Evolutionary conservation across 257 asterid species (phyloP).

Genomic region (Jacaranda mimosifolia): DNA sequence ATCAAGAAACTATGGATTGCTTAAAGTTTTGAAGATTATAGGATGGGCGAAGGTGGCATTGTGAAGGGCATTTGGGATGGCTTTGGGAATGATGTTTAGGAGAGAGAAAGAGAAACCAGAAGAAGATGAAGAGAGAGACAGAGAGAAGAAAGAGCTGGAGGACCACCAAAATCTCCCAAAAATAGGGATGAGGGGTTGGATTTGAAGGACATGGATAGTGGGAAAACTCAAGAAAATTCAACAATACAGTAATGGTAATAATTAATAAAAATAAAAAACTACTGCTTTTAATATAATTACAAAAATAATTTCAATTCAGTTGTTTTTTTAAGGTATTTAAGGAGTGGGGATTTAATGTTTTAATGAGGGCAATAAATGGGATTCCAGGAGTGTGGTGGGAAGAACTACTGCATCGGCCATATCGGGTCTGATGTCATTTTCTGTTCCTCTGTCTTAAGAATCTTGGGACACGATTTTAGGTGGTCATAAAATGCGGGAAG

Average conservation of each 20-base stretch:
- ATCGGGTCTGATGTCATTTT: slow-evolving; percentile 25
- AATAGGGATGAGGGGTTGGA: slow-evolving; percentile 39
- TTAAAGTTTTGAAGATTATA: slow-evolving; percentile 10
- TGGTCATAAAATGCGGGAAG: background rate
- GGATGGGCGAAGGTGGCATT: slow-evolving; percentile 25
- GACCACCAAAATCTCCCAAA: slow-evolving; percentile 49
- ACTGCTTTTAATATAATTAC: background rate
- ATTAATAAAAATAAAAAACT: background rate
- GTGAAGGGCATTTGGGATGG: slow-evolving; percentile 25
- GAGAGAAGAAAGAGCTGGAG: slow-evolving; percentile 45
- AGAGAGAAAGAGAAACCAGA: slow-evolving; percentile 28
- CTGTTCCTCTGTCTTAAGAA: slow-evolving; percentile 32
- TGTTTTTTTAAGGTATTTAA: background rate
- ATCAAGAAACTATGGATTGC: slow-evolving; percentile 26
- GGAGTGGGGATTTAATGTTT: slow-evolving; percentile 19
- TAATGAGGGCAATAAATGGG: slow-evolving; percentile 32
- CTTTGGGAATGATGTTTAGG: slow-evolving; percentile 35
- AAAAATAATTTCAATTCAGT: slow-evolving; percentile 6
- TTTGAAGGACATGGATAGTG: slow-evolving; percentile 44
- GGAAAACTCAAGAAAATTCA: background rate
- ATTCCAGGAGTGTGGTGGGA: slow-evolving; percentile 32
- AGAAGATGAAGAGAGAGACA: slow-evolving; percentile 23
- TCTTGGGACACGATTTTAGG: slow-evolving; percentile 27
- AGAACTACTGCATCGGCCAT: slow-evolving; percentile 3
- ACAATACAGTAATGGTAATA: background rate